phyloP scores from a whole-genome alignment of 2,329 filamentous ascomycete genomes.

The Xylariaceae sp. region DNA sequence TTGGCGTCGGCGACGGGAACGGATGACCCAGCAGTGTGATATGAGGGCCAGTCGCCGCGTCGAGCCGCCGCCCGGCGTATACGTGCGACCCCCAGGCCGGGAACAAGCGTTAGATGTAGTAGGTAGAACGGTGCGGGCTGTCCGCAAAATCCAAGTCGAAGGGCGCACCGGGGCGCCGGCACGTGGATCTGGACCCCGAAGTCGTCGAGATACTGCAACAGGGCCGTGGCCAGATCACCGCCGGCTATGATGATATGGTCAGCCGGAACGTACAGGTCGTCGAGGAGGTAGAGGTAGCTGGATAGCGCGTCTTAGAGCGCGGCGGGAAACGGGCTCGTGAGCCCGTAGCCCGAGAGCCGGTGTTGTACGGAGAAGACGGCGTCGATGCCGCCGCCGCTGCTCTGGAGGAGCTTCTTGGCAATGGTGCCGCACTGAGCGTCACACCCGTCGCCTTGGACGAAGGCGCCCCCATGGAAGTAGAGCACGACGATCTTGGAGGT shows the following conservation, averaged over 20 bases:
- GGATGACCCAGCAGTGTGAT: constrained; percentile 17
- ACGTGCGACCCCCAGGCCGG: constrained; percentile 36
- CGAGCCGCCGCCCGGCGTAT: constrained; percentile 22
- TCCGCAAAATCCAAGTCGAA: constrained; percentile 11
- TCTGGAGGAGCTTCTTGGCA: constrained; percentile 27
- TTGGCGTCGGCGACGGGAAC: constrained; percentile 15
- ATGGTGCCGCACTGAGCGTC: constrained; percentile 5
- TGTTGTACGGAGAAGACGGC: constrained; percentile 43
- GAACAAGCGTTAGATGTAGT: constrained; percentile 36
- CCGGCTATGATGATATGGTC: constrained; percentile 39
- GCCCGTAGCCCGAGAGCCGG: constrained; percentile 36
- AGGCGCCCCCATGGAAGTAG: constrained; percentile 22
- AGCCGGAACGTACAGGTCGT: constrained; percentile 32
- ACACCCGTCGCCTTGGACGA: constrained; percentile 21
- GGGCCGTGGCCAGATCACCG: constrained; percentile 36
- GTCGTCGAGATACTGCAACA: constrained; percentile 41
- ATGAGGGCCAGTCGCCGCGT: constrained; percentile 27
- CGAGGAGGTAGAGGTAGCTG: constrained; percentile 39
- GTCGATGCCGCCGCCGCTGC: constrained; percentile 26
- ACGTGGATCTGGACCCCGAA: constrained; percentile 14
- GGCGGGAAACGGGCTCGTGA: constrained; percentile 40
- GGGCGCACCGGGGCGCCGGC: constrained; percentile 27
- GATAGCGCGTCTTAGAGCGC: constrained; percentile 45
- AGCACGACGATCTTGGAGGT: constrained; percentile 12
- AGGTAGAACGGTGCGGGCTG: constrained; percentile 19